Base-by-base conservation (phyloP, 192 early-diverging fungal species). In the Coemansia sp. region DNA sequence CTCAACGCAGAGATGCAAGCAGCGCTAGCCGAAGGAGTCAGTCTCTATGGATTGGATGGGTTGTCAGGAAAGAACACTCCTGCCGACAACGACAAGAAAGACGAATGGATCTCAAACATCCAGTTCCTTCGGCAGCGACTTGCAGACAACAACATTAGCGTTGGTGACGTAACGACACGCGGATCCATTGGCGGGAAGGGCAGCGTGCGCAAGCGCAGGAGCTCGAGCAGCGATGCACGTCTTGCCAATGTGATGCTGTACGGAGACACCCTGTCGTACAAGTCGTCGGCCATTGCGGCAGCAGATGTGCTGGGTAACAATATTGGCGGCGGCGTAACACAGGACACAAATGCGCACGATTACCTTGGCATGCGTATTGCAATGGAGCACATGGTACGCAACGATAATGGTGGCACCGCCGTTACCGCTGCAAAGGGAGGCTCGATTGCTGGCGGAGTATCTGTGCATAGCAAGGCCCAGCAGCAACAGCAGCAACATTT, bases 71-170 rank as follows among this genome's bases (percentile, higher is more conserved):
- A 18, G 39, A 39, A 45, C 2, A 41, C 57, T 4, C 41, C 47
- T 16, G 21, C 40, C 1, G 51, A 49, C 37, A 71, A 67, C 26
- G 69, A 60, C 32, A 69, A 69, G 51, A 75, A 80, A 64, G 69
- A 71, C 62, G 77, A 80, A 54, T 80, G 78, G 78, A 75, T 80
- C 22, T 65, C 71, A 16, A 80, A 80, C 43, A 80, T 65, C 45
- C 73, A 80, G 66, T 63, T 64, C 21, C 45, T 80, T 51, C 57
- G 78, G 13, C 78, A 80, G 60, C 69, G 78, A 7, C 66, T 80
- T 43, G 73, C 69, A n/a, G 65, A 59, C 42, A 55, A 54, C 32
- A 65, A 65, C 22, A 41, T 61, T 41, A 61, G 63, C 47, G 64
- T 19, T 3, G 39, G 41, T 18, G 56, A 51, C 57, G 41, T 57